Conservation (phyloP, 2,329 filamentous ascomycete genomes). For the Ophiocordyceps australis region DNA sequence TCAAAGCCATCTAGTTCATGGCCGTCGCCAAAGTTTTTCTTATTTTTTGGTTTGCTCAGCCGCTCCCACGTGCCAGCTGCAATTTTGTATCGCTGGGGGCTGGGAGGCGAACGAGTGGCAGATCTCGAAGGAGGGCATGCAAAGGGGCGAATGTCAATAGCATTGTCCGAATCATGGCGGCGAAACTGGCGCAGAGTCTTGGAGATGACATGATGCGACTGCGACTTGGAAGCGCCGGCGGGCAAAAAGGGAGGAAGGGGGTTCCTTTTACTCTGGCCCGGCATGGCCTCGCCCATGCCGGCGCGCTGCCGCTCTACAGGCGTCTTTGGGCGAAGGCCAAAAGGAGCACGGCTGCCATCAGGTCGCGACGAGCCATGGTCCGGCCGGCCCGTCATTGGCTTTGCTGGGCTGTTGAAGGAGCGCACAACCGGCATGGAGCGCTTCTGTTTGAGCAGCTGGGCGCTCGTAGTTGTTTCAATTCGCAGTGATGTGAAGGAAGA, state of each 20-base stretch:
- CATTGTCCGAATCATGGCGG: conserved; percentile 66
- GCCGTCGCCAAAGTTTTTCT: conserved; percentile 63
- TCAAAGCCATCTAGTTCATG: conserved; percentile 88
- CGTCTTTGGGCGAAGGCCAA: conserved; percentile 46
- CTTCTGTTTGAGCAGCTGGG: conserved; percentile 47
- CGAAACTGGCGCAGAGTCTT: conserved; percentile 56
- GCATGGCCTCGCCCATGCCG: conserved; percentile 26
- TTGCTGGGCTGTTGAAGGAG: conserved; percentile 29
- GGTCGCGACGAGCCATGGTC: conserved; percentile 43
- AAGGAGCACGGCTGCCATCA: conserved; percentile 30
- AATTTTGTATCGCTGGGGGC: conserved; percentile 28
- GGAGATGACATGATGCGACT: conserved; percentile 61
- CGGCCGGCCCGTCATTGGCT: conserved; percentile 24
- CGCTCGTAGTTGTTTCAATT: conserved; percentile 44
- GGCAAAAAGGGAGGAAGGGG: conserved; percentile 61
- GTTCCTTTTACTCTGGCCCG: conserved; percentile 35
- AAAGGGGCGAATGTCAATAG: conserved; percentile 34
- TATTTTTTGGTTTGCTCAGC: conserved; percentile 47
- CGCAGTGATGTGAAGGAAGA: conserved; percentile 34
- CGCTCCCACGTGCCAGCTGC: conserved; percentile 41
- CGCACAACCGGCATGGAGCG: conserved; percentile 44
- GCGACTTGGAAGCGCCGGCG: conserved; percentile 51
- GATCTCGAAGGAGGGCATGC: conserved; percentile 41
- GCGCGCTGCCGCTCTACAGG: conserved; percentile 44
- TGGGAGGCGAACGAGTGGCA: conserved; percentile 40